phyloP scores from a whole-genome alignment of 352 stramenopile genomes.

The Thalassiosira exigua region DNA sequence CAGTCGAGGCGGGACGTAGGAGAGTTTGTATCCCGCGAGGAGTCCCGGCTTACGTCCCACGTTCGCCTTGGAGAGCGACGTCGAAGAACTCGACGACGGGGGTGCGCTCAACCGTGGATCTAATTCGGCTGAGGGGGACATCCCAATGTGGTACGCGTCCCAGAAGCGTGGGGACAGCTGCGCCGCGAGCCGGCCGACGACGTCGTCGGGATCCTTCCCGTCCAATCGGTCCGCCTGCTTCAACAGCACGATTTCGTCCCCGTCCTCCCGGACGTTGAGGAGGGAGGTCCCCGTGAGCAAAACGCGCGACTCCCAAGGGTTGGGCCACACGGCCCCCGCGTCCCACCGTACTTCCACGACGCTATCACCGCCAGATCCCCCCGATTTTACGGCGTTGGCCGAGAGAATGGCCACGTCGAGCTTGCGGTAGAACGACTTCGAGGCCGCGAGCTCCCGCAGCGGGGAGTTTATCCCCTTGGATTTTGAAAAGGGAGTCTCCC shows the following conservation, averaged over 20 bases:
- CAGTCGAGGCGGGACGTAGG: constrained; percentile 63
- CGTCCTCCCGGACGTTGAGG: constrained; percentile 37
- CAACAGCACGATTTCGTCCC: constrained; percentile 50
- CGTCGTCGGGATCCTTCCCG: constrained; percentile 34
- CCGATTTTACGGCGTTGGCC: constrained; percentile 46
- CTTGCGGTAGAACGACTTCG: constrained; percentile 71
- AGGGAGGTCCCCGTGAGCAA: constrained; percentile 66
- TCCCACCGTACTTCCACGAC: constrained; percentile 69
- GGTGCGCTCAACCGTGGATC: constrained; percentile 38
- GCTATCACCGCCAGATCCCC: not conserved
- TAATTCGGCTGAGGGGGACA: constrained; percentile 77
- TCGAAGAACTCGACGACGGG: not conserved
- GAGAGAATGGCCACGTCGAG: constrained; percentile 75
- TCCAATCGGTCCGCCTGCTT: constrained; percentile 66
- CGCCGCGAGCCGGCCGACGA: constrained; percentile 40
- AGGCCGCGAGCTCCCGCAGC: constrained; percentile 60
- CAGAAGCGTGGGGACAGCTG: constrained; percentile 80
- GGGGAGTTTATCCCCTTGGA: constrained; percentile 29
- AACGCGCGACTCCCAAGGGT: constrained; percentile 73
- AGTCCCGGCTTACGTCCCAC: constrained; percentile 27
- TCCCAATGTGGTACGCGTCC: constrained; percentile 84
- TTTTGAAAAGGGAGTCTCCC: constrained; percentile 63
- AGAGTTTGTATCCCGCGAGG: constrained; percentile 66
- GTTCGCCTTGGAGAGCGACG: constrained; percentile 6
- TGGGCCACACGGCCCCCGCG: constrained; percentile 73